phyloP scores from a whole-genome alignment of 176 grass and related monocot genomes.

The Aechmea fasciata region DNA sequence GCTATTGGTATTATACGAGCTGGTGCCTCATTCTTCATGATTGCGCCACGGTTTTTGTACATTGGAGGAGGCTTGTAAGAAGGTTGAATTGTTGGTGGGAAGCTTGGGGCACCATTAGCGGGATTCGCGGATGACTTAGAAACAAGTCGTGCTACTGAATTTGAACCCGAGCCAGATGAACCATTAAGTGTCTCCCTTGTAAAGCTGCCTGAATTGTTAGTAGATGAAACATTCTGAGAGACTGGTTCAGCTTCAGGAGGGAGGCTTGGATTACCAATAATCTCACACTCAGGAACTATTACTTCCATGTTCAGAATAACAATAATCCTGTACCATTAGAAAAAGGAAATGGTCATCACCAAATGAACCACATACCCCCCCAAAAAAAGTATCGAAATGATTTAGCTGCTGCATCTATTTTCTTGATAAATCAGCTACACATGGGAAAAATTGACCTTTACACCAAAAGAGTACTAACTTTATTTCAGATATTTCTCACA shows the following conservation, averaged over 20 bases:
- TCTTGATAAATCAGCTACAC: no score
- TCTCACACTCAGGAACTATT: constrained; percentile 42
- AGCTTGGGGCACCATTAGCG: constrained; percentile 25
- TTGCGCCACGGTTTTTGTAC: constrained; percentile 70
- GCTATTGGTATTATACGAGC: constrained; percentile 79
- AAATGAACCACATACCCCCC: no score
- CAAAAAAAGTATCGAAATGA: no score
- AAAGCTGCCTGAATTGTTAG: constrained; percentile 2
- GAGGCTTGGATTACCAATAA: constrained; percentile 43
- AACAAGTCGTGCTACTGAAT: constrained; percentile 15
- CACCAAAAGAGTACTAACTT: no score
- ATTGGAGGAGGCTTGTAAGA: constrained; percentile 61
- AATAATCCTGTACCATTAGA: constrained; percentile 48
- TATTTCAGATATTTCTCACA: no score
- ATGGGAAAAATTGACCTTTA: no score
- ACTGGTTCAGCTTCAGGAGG: constrained; percentile 26
- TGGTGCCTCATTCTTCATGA: constrained; percentile 87
- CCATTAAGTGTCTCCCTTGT: constrained; percentile 32
- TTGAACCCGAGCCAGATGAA: constrained; percentile 22
- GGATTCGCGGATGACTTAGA: constrained; percentile 27
- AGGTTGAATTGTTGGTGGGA: constrained; percentile 54
- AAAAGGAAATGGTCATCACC: no score
- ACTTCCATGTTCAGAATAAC: constrained; percentile 71
- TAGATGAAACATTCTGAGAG: background rate
- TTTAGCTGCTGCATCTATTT: no score